phyloP scores from a whole-genome alignment of 495 filamentous ascomycete genomes.

The Penicillium cosmopolitanum region DNA sequence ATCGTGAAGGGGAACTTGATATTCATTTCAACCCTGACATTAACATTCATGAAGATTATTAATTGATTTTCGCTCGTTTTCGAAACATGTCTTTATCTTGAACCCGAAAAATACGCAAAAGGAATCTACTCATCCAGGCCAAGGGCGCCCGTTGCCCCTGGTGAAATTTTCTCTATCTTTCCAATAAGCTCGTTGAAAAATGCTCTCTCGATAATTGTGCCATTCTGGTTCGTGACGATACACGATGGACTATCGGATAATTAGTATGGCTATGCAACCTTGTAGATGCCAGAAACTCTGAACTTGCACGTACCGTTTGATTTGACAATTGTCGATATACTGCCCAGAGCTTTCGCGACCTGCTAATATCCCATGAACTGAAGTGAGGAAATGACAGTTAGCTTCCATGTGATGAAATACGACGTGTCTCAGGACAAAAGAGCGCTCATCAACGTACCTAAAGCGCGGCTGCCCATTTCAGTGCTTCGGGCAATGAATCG shows the following conservation, averaged over 20 bases:
- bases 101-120: no score
- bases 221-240: slow-evolving; percentile 12
- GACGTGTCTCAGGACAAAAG: no score
- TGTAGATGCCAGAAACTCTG: no score
- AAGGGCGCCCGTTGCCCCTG: neutral
- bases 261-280: slow-evolving; percentile 2
- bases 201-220: slow-evolving; percentile 12
- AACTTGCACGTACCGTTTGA: slow-evolving; percentile 15
- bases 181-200: slow-evolving; percentile 20
- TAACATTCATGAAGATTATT: no score
- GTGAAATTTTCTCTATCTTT: slow-evolving; percentile 19
- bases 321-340: slow-evolving; percentile 36
- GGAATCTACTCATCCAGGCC: neutral
- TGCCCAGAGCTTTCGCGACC: slow-evolving; percentile 38
- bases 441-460: no score
- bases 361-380: slow-evolving; percentile 35
- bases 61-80: no score
- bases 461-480: slow-evolving; percentile 40
- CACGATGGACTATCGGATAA: slow-evolving; percentile 10
- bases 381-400: no score
- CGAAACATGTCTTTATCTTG: no score
- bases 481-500: slow-evolving; percentile 38
- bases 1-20: no score
- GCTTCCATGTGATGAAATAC: no score
- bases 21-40: no score